Evolutionary conservation across 1,284 basidiomycete genomes (phyloP), one percentile per base, ranked within the genome.

Genomic region (Fomitopsis palustris): DNA sequence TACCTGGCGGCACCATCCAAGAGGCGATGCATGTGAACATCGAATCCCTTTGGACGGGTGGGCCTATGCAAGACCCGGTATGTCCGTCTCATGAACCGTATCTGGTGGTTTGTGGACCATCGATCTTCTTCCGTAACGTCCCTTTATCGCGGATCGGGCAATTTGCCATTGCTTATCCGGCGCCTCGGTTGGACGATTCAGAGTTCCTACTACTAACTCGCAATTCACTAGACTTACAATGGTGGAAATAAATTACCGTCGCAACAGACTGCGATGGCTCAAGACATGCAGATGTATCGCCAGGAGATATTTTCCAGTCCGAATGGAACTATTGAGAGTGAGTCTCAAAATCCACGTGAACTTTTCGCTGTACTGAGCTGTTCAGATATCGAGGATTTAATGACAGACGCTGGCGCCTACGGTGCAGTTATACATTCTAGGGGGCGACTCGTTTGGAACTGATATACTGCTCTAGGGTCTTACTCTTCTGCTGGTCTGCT

Each of bases 21-120:
- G 88, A 91, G 69, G 74, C 74, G 4, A 84, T 81, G 6, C 85
- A 87, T 64, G 72, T 91, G 42, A 90, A 91, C 66, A 86, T 91
- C 52, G 88, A 91, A 67, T 84, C 84, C 14, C 74, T 91, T 12
- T 91, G 89, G 88, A 79, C 84, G 31, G 88, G 88, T n/a, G 88
- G 88, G 1, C 85, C 86, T 5, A 88, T 88, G 63, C 77, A 82
- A 54, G 82, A 88, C 65, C 77, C 81, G 21, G 87, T 82, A 64
- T 54, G 78, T 81, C 55, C 29, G 68, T 64, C 10, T 23, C 9
- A n/a, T 21, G 19, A 37, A 21, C 37, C 55, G 37, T 31, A 27
- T 56, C 19, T 41, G n/a, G 6, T 27, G 19, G 17, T 9, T 53
- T 29, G 7, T 27, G 37, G 43, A n/a, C 10, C n/a, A 43, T 41